A percentile compares a stretch with the other conserved stretches of the same genome.
Evolutionary conservation across 257 asterid genomes (phyloP).

Genomic region (Solanum gandarillasii): DNA sequence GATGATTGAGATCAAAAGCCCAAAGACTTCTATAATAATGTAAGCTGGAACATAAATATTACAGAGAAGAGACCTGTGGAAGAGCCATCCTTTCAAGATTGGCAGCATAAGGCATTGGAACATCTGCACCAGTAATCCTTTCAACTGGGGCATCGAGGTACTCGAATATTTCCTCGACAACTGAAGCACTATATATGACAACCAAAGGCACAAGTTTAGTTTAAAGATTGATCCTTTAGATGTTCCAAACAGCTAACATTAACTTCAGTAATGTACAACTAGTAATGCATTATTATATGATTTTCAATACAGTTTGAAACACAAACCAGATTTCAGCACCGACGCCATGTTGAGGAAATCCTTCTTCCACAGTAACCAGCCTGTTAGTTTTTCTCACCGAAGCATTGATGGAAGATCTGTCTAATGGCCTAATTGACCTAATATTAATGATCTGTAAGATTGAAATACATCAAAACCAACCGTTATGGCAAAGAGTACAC

Average conservation of each 20-base stretch:
- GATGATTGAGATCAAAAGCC: not conserved
- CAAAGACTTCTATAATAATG: not conserved
- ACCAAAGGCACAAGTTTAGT: not conserved
- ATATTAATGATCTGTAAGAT: slow-evolving; percentile 54
- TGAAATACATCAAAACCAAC: not conserved
- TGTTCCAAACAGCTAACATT: not conserved
- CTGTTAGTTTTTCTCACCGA: slow-evolving; percentile 78
- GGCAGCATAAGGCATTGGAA: slow-evolving; percentile 61
- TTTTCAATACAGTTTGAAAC: not conserved
- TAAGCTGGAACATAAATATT: not conserved
- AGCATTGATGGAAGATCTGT: slow-evolving; percentile 62
- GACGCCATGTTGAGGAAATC: slow-evolving; percentile 78
- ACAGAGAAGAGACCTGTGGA: slow-evolving; percentile 36
- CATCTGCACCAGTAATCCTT: slow-evolving; percentile 58
- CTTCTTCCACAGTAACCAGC: slow-evolving; percentile 79
- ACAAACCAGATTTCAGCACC: slow-evolving; percentile 82
- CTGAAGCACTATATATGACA: slow-evolving; percentile 31
- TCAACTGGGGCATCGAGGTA: slow-evolving; percentile 63
- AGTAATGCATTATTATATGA: not conserved
- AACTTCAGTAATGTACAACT: too few species aligned
- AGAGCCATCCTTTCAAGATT: slow-evolving; percentile 58
- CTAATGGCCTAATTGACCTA: slow-evolving; percentile 80
- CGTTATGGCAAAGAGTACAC: not conserved
- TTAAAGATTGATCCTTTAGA: not conserved
- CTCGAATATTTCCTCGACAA: slow-evolving; percentile 50